Evolutionary conservation across 371 early-diverging fungal species (phyloP).

Genomic region (Lichtheimia ramosa): DNA sequence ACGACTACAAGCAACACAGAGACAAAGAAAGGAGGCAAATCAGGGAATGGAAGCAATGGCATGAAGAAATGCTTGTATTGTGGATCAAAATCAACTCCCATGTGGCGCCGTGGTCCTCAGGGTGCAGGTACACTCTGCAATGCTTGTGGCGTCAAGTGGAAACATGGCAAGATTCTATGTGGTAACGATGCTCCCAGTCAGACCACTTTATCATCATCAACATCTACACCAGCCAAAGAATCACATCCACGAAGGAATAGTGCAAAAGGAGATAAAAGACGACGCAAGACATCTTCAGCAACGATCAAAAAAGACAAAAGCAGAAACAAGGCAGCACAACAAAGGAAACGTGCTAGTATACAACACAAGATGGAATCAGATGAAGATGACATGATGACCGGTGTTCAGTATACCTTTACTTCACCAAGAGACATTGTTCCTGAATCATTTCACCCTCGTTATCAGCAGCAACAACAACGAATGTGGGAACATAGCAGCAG

Average conservation of each 20-base stretch:
- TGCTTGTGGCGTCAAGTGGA: conserved; percentile 92
- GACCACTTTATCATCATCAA: not conserved
- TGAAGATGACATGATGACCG: conserved; percentile 10
- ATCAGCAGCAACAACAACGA: not conserved
- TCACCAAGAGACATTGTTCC: conserved; percentile 6
- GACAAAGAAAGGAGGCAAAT: not conserved
- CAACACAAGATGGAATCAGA: conserved; percentile 6
- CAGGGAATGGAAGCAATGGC: not conserved
- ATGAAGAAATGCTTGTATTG: conserved; percentile 74
- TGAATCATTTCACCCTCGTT: not conserved
- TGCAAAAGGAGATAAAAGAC: not conserved
- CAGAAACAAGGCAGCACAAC: not conserved
- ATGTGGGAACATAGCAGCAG: not conserved
- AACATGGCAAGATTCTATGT: conserved; percentile 66
- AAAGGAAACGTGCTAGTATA: not conserved
- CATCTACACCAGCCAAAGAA: not conserved
- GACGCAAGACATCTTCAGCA: not conserved
- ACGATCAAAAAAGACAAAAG: not conserved
- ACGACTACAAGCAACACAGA: not conserved
- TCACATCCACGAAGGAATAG: no score
- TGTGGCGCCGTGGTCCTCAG: conserved; percentile 89
- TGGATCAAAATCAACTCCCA: conserved; percentile 79
- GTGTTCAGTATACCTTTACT: conserved; percentile 1
- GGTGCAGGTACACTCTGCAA: conserved; percentile 86
- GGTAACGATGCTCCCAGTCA: conserved; percentile 12